These are phyloP conservation scores for Rhipidocladum racemiflorum DNA, from an alignment of 176 grass and related monocot species.

Conservation along the genomic window DNA sequence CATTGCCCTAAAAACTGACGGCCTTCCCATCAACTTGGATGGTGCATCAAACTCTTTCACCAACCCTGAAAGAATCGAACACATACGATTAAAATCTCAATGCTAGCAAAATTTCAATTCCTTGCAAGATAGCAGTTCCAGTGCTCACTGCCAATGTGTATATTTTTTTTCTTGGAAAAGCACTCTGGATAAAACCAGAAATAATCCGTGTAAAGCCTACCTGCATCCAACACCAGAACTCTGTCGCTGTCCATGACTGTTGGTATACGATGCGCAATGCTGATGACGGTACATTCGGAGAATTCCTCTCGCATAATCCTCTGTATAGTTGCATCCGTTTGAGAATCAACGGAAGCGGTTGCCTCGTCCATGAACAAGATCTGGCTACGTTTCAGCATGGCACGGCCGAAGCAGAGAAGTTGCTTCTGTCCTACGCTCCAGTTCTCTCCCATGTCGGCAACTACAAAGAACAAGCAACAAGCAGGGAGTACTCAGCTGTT, in stretches of 20 bases:
- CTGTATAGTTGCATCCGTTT: constrained; percentile 78
- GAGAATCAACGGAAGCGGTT: constrained; percentile 82
- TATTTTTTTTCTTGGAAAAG: not conserved
- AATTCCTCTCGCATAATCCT: constrained; percentile 72
- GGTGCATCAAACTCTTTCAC: constrained; percentile 77
- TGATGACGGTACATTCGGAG: constrained; percentile 66
- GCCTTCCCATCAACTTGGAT: constrained; percentile 58
- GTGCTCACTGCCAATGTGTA: too few species aligned
- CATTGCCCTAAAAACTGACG: constrained; percentile 62
- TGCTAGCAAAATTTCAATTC: not conserved
- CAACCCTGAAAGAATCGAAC: constrained; percentile 44
- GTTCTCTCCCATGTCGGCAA: constrained; percentile 89
- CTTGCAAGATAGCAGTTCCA: not conserved
- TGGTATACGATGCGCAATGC: constrained; percentile 83
- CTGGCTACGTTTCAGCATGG: constrained; percentile 67
- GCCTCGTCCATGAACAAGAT: constrained; percentile 96
- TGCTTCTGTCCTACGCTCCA: constrained; percentile 95
- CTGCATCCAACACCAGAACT: constrained; percentile 86
- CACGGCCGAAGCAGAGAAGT: constrained; percentile 81
- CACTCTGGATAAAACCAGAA: not conserved
- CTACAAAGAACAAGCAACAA: constrained; percentile 31
- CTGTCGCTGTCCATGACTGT: constrained; percentile 87
- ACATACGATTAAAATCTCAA: not conserved
- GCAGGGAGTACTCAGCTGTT: not conserved
- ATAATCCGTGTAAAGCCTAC: constrained; percentile 25